Conservation (phyloP, 1,139 yeast species). For the Yamadazyma sp. region DNA sequence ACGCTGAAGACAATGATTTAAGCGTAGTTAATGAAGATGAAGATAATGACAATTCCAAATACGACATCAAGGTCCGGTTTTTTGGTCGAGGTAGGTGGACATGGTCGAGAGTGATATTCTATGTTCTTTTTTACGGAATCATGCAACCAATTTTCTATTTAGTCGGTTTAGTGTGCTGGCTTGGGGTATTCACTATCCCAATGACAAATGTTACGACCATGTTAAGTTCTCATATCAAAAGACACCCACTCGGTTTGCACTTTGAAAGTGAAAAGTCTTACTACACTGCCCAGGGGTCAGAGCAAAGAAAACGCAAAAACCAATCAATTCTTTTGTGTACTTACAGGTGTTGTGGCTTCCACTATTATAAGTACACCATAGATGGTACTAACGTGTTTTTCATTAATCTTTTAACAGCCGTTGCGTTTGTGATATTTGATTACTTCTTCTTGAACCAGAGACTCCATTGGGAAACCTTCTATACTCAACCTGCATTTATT, state of each 20-base stretch:
- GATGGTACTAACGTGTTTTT: slow-evolving; percentile 95
- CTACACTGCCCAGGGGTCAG: slow-evolving; percentile 27
- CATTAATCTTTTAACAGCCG: slow-evolving; percentile 78
- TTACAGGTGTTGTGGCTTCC: slow-evolving; percentile 87
- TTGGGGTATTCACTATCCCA: slow-evolving; percentile 86
- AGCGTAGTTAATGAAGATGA: slow-evolving; percentile 19
- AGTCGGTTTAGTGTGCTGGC: slow-evolving; percentile 70
- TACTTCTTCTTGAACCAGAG: slow-evolving; percentile 61
- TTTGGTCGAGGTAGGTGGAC: slow-evolving; percentile 97
- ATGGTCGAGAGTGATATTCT: slow-evolving; percentile 77
- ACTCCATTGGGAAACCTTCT: slow-evolving; percentile 45
- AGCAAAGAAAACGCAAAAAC: slow-evolving; percentile 27
- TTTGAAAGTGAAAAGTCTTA: slow-evolving; percentile 63
- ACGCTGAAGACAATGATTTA: slow-evolving; percentile 19
- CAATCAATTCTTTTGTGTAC: slow-evolving; percentile 69
- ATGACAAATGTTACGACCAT: slow-evolving; percentile 72
- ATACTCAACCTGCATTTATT: slow-evolving; percentile 62
- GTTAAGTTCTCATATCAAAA: slow-evolving; percentile 73
- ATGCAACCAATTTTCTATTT: slow-evolving; percentile 66
- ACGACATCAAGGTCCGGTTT: slow-evolving; percentile 54
- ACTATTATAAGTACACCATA: slow-evolving; percentile 91
- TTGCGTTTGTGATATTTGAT: slow-evolving; percentile 79
- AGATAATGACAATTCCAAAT: slow-evolving; percentile 29
- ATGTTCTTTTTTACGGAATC: slow-evolving; percentile 65
- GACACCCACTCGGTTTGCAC: slow-evolving; percentile 85